Conservation (phyloP, 2,329 filamentous ascomycete genomes). For the Aspergillus udagawae region DNA sequence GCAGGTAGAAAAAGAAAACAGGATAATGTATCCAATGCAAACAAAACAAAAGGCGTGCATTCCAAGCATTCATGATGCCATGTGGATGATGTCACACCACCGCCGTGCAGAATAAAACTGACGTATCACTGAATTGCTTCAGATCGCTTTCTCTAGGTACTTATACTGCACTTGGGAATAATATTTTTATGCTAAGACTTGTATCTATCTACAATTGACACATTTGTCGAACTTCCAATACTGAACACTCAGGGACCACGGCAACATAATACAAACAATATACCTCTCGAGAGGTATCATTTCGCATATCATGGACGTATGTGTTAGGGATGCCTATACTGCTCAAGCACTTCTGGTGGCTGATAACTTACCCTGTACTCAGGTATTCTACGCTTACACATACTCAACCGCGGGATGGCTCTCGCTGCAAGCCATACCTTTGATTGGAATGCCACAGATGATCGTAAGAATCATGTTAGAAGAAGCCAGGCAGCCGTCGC, state of each 20-base stretch:
- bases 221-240: neutral
- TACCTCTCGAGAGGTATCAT: too few species aligned
- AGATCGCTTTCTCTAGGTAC: neutral
- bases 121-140: neutral
- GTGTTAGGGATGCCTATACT: neutral
- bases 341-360: slow-evolving; percentile 1
- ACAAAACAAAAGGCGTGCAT: neutral
- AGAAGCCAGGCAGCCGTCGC: slow-evolving; percentile 52
- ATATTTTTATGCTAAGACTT: neutral
- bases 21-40: neutral
- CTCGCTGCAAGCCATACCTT: slow-evolving; percentile 45
- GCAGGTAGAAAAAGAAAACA: neutral
- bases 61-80: neutral
- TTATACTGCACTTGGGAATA: neutral
- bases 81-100: neutral
- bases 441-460: slow-evolving; percentile 58
- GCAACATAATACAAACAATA: neutral
- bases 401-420: slow-evolving; percentile 45
- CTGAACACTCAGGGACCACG: neutral
- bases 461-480: slow-evolving; percentile 57
- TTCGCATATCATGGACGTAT: slow-evolving; percentile 17
- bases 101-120: neutral
- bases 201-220: neutral
- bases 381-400: slow-evolving; percentile 45
- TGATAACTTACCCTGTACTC: slow-evolving; percentile 4